These are phyloP conservation scores for Hypocrella siamensis DNA, from an alignment of 2,329 filamentous ascomycete species.

Conservation along the genomic window DNA sequence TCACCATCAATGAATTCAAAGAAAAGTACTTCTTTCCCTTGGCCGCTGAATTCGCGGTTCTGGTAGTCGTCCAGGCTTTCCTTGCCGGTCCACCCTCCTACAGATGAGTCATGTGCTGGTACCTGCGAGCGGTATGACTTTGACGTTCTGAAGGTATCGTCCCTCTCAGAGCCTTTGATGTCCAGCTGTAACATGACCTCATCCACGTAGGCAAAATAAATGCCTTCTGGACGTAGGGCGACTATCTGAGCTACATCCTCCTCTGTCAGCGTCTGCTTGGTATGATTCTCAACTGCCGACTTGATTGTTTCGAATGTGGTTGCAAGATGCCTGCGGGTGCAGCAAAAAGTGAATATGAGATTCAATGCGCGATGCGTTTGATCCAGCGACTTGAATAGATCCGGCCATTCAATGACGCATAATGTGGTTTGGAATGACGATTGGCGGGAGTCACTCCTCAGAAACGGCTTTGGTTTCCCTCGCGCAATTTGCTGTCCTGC, in stretches of 20 bases:
- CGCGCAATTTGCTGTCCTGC: no score
- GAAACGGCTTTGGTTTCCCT: background rate
- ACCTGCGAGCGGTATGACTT: slow-evolving; percentile 32
- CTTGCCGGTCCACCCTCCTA: slow-evolving; percentile 37
- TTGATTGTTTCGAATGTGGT: slow-evolving; percentile 87
- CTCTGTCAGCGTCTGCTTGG: slow-evolving; percentile 50
- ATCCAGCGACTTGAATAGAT: slow-evolving; percentile 54
- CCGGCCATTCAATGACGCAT: slow-evolving; percentile 47
- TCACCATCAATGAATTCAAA: slow-evolving; percentile 93
- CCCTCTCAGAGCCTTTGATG: slow-evolving; percentile 49
- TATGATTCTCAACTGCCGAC: slow-evolving; percentile 70
- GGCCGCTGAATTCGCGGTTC: slow-evolving; percentile 7
- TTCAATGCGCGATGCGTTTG: slow-evolving; percentile 76
- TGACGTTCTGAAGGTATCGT: slow-evolving; percentile 42
- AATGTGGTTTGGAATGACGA: background rate
- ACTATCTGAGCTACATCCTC: slow-evolving; percentile 75
- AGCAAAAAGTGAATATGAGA: slow-evolving; percentile 88
- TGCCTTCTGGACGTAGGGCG: slow-evolving; percentile 57
- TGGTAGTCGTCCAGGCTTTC: slow-evolving; percentile 21
- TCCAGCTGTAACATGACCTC: slow-evolving; percentile 72
- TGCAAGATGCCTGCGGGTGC: slow-evolving; percentile 76
- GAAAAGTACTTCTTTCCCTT: slow-evolving; percentile 54
- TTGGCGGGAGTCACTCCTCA: background rate
- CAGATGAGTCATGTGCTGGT: slow-evolving; percentile 37
- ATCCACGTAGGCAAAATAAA: slow-evolving; percentile 78